Base-by-base conservation (phyloP, 306 rosid species). In the Casuarina glauca region DNA sequence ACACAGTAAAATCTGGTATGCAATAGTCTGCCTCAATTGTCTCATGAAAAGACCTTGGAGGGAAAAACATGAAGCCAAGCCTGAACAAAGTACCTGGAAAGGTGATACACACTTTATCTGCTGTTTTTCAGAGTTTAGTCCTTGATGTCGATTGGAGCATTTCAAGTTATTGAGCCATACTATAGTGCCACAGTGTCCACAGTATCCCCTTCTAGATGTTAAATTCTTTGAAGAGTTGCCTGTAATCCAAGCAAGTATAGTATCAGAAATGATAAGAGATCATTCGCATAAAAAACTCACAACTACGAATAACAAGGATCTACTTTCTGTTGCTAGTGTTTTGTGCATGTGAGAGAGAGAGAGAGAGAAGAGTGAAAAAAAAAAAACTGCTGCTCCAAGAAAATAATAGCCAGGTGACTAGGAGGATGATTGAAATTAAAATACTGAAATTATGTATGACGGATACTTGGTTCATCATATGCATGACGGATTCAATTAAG, bases 121-220 rank as follows among this genome's bases (percentile, higher is more conserved):
- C 66, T 80, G 89, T 81, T 50, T 72, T 79, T 74, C 81, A 64
- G 89, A 80, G 49, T 43, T 71, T 55, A 61, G 76, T 75, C 86
- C 79, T 13, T 78, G 69, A 64, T 75, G 84, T 77, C 57, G 49
- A 72, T 87, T 81, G 55, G 87, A 77, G 85, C 97, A 94, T 83
- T 76, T 90, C 82, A 83, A 74, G 85, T 88, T 87, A 76, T 83
- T 78, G 57, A 88, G 83, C 97, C 92, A 90, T 79, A 90, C 97
- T 74, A 94, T 72, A 26, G 85, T 78, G 77, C 81, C 74, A 84
- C 98, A 94, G 78, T 66, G 83, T 70, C 74, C 84, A 82, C 98
- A 92, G 80, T 85, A 94, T 82, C 97, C 98, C 73, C 97, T 81
- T 16, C 74, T 85, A 58, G 83, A 86, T 75, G 86, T 69, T 62